These are phyloP conservation scores for Gynochthodes officinalis DNA, from an alignment of 257 asterid genomes.

Conservation along the genomic window DNA sequence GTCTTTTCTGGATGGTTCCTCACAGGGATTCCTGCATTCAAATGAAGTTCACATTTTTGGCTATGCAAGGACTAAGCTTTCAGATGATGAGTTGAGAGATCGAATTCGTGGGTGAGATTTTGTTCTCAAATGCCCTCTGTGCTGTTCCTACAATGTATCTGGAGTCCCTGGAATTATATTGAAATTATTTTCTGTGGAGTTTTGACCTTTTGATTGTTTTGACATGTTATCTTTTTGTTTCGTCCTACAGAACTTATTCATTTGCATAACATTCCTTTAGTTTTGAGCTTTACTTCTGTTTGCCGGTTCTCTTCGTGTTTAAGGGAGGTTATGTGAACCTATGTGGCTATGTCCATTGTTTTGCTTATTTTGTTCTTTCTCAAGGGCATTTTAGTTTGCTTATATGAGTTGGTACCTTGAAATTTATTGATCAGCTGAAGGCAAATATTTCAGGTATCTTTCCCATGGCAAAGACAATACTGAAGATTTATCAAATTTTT, in stretches of 20 bases:
- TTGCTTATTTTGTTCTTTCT: not conserved
- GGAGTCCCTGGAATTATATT: not conserved
- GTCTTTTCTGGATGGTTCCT: constrained; percentile 9
- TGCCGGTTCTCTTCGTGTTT: not conserved
- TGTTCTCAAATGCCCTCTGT: not conserved
- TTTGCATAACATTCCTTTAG: not conserved
- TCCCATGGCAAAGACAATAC: constrained; percentile 50
- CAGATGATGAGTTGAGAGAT: constrained; percentile 74
- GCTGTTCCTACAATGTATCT: not conserved
- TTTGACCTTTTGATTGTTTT: not conserved
- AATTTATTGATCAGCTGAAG: not conserved
- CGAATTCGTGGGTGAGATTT: constrained; percentile 73
- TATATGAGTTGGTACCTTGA: not conserved
- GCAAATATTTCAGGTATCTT: constrained; percentile 55
- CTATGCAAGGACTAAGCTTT: constrained; percentile 88
- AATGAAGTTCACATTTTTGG: constrained; percentile 97
- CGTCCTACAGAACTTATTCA: not conserved
- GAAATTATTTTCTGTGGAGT: not conserved
- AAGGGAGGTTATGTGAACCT: not conserved
- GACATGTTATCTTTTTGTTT: not conserved
- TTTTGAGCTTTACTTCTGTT: not conserved
- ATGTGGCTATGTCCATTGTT: not conserved
- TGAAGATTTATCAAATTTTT: constrained; percentile 52
- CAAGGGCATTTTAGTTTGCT: not conserved
- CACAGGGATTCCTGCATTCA: constrained; percentile 77